Conservation (phyloP, 2,329 filamentous ascomycete genomes). For the Tolypocladium cylindrosporum region DNA sequence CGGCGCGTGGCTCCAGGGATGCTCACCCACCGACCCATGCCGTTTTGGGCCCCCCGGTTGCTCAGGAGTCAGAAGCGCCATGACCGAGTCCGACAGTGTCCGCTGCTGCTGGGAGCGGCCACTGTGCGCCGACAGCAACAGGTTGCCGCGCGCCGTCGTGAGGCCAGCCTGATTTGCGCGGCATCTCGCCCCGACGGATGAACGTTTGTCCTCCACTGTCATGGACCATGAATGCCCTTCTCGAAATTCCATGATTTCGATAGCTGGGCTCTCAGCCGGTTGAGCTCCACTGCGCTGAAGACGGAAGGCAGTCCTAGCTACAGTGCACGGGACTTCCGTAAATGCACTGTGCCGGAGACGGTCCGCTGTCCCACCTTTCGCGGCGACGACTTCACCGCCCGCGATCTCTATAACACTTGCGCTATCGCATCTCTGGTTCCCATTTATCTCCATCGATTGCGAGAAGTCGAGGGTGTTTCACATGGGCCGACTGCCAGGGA, state of each 20-base stretch:
- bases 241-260: neutral
- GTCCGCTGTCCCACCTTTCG: neutral
- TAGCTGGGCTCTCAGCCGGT: neutral
- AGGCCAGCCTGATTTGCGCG: neutral
- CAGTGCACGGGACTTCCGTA: neutral
- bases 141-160: neutral
- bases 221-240: neutral
- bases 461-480: neutral
- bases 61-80: neutral
- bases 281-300: neutral
- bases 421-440: neutral
- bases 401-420: neutral
- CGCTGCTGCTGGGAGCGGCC: neutral
- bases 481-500: neutral
- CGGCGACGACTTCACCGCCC: neutral
- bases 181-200: neutral
- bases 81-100: neutral
- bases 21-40: slow-evolving; percentile 11
- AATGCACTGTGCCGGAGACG: neutral
- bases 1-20: slow-evolving; percentile 29
- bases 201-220: neutral
- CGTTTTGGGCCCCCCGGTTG: slow-evolving; percentile 10
- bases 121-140: neutral
- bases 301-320: neutral
- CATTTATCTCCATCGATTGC: neutral